Conservation (phyloP, 2,329 filamentous ascomycete species). For the Onygenales sp. region DNA sequence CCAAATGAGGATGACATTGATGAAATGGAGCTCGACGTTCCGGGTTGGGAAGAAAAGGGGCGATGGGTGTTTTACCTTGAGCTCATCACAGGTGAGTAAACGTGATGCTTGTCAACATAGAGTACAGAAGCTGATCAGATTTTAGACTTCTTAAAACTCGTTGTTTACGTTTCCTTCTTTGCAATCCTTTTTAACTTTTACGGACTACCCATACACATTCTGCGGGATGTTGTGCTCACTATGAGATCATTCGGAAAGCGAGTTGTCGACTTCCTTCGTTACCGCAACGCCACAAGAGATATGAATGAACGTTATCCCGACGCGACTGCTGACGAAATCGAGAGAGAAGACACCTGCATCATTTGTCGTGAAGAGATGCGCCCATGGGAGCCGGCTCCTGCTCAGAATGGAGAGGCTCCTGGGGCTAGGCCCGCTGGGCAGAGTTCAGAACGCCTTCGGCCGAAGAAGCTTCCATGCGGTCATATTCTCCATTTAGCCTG, state of each 20-base stretch:
- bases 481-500: constrained; percentile 93
- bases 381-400: constrained; percentile 54
- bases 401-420: constrained; percentile 24
- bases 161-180: constrained; percentile 87
- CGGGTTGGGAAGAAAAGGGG: constrained; percentile 93
- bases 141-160: constrained; percentile 78
- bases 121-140: constrained; percentile 4
- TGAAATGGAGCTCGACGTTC: constrained; percentile 88
- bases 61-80: constrained; percentile 87
- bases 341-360: constrained; percentile 86
- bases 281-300: constrained; percentile 81
- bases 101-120: neutral
- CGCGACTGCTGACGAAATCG: constrained; percentile 76
- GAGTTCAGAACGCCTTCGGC: constrained; percentile 70
- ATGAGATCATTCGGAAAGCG: constrained; percentile 84
- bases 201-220: constrained; percentile 90
- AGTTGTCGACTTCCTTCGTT: constrained; percentile 78
- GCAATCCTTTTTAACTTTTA: constrained; percentile 88
- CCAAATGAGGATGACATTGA: constrained; percentile 68
- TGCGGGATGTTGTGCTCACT: constrained; percentile 90
- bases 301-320: constrained; percentile 90
- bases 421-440: constrained; percentile 21
- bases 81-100: constrained; percentile 59
- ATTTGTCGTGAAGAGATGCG: constrained; percentile 96
- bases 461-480: constrained; percentile 93